Evolutionary conservation across 2,329 filamentous ascomycete genomes (phyloP).

Genomic region (Penicillium capsulatum): DNA sequence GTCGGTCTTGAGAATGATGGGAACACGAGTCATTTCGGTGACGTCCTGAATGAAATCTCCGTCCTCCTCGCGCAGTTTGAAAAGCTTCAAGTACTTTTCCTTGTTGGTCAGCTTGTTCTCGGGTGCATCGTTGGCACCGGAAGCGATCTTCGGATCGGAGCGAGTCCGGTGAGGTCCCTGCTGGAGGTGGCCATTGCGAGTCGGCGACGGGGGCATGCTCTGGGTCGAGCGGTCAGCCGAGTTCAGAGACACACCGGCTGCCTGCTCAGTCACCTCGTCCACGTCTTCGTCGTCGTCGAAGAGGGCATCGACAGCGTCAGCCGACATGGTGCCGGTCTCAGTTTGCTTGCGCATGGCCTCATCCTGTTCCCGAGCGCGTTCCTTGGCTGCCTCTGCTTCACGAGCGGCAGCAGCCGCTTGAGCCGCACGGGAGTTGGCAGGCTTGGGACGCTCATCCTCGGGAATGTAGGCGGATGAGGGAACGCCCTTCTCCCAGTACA

Average conservation of each 20-base stretch:
- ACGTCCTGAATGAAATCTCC: slow-evolving; percentile 98
- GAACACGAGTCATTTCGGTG: slow-evolving; percentile 93
- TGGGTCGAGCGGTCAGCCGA: slow-evolving; percentile 77
- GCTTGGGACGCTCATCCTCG: slow-evolving; percentile 92
- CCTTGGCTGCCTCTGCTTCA: slow-evolving; percentile 76
- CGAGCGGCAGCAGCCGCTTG: slow-evolving; percentile 72
- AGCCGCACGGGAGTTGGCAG: slow-evolving; percentile 67
- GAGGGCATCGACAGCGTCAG: slow-evolving; percentile 88
- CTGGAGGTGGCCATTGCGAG: slow-evolving; percentile 64
- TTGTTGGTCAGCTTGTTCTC: slow-evolving; percentile 84
- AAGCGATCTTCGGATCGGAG: slow-evolving; percentile 87
- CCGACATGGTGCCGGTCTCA: slow-evolving; percentile 89
- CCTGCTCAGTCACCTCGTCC: slow-evolving; percentile 83
- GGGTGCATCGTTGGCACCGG: slow-evolving; percentile 60
- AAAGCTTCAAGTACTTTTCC: slow-evolving; percentile 91
- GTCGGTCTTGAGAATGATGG: slow-evolving; percentile 98
- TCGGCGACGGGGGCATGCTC: slow-evolving; percentile 89
- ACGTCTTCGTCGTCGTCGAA: slow-evolving; percentile 91
- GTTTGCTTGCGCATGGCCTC: slow-evolving; percentile 90
- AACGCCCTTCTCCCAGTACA: slow-evolving; percentile 99
- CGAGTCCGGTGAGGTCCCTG: slow-evolving; percentile 78
- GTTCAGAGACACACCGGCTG: slow-evolving; percentile 82
- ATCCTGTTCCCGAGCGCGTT: slow-evolving; percentile 78
- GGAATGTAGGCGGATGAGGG: slow-evolving; percentile 93
- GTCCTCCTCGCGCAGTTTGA: slow-evolving; percentile 83